phyloP scores from a whole-genome alignment of 106 monocot genomes.

The Xerophyta viscosa region DNA sequence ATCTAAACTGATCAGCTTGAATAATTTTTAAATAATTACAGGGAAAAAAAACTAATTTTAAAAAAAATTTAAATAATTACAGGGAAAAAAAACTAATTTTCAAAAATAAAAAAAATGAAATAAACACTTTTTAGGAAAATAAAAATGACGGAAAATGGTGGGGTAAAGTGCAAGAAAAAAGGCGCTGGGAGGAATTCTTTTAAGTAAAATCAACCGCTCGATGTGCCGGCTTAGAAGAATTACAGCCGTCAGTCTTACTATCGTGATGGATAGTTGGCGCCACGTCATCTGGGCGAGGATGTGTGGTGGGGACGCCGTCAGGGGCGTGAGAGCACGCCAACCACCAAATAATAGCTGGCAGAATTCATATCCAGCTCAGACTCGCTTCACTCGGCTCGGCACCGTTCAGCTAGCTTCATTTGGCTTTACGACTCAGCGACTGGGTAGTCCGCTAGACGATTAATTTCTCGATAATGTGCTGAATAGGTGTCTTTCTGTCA shows the following conservation, averaged over 20 bases:
- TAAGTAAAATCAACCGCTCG: not conserved
- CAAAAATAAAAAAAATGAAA: not conserved
- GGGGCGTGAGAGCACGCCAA: not conserved
- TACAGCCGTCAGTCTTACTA: not conserved
- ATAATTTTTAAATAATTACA: no score
- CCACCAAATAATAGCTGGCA: not conserved
- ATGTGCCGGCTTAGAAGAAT: not conserved
- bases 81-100: no score
- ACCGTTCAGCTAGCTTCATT: not conserved
- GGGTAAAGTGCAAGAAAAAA: not conserved
- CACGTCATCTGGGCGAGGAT: not conserved
- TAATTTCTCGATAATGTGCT: no score
- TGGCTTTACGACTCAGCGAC: no score
- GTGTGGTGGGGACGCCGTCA: not conserved
- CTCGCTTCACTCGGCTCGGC: not conserved
- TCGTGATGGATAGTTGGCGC: not conserved
- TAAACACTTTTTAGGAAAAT: no score
- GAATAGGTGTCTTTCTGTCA: no score
- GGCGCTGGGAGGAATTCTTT: not conserved
- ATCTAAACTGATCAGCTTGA: no score
- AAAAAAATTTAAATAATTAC: no score
- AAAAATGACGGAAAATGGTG: not conserved
- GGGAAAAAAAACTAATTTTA: no score
- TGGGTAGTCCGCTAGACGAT: no score
- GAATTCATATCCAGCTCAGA: not conserved